Percentiles rank a stretch among this genome's conserved stretches.
phyloP scores from a whole-genome alignment of 192 early-diverging fungal genomes.

The Powellomyces hirtus region DNA sequence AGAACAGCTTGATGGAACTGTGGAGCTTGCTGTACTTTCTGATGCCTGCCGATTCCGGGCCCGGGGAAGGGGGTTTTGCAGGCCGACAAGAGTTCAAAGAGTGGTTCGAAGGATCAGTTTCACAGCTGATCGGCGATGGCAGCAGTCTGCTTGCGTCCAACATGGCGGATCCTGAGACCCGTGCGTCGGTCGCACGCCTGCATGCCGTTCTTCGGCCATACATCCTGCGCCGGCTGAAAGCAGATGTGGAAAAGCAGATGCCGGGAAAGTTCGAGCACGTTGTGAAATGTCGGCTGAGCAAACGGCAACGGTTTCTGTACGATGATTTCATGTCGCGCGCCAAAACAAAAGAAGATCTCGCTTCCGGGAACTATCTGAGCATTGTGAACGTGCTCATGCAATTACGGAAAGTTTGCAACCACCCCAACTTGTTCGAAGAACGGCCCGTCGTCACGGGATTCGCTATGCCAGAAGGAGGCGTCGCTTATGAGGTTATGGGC shows the following conservation, averaged over 20 bases:
- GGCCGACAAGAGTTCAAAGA: slow-evolving; percentile 89
- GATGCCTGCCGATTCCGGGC: slow-evolving; percentile 67
- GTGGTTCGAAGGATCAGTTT: slow-evolving; percentile 92
- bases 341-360: slow-evolving; percentile 72
- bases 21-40: slow-evolving; percentile 94
- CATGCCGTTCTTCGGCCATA: slow-evolving; percentile 92
- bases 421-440: slow-evolving; percentile 90
- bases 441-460: slow-evolving; percentile 62
- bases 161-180: slow-evolving; percentile 66
- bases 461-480: slow-evolving; percentile 22
- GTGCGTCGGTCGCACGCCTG: slow-evolving; percentile 75
- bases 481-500: not conserved
- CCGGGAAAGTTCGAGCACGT: slow-evolving; percentile 89
- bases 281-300: slow-evolving; percentile 68
- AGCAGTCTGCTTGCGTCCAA: not conserved
- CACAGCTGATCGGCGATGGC: slow-evolving; percentile 63
- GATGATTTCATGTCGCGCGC: slow-evolving; percentile 80
- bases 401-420: slow-evolving; percentile 90
- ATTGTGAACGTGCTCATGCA: slow-evolving; percentile 90
- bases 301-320: slow-evolving; percentile 69
- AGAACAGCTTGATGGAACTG: slow-evolving; percentile 94
- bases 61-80: slow-evolving; percentile 56
- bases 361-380: slow-evolving; percentile 69
- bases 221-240: slow-evolving; percentile 88
- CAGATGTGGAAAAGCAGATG: slow-evolving; percentile 85